Conservation (phyloP, 2,329 filamentous ascomycete species). For the Xylaria sp. region DNA sequence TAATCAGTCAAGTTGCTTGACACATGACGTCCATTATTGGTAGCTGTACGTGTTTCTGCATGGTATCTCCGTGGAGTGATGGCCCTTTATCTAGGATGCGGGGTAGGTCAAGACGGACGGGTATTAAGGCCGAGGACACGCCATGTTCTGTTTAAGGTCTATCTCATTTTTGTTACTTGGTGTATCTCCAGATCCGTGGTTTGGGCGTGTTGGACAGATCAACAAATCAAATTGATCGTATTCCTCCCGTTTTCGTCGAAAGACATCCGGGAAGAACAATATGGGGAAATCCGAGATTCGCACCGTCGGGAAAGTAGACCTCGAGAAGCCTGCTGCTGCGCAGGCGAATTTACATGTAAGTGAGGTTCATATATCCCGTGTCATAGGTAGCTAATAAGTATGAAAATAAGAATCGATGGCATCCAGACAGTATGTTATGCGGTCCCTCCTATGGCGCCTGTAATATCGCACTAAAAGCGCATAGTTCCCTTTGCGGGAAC, state of each 20-base stretch:
- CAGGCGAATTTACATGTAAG: slow-evolving; percentile 77
- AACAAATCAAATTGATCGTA: not conserved
- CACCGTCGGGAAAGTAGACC: slow-evolving; percentile 77
- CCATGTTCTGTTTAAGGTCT: not conserved
- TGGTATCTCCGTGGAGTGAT: slow-evolving; percentile 8
- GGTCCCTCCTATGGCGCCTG: not conserved
- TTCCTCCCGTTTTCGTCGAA: not conserved
- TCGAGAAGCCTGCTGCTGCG: slow-evolving; percentile 76
- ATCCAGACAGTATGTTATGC: slow-evolving; percentile 77
- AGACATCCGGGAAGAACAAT: not conserved
- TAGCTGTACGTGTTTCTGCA: slow-evolving; percentile 9
- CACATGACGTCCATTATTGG: slow-evolving; percentile 30
- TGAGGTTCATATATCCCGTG: slow-evolving; percentile 23
- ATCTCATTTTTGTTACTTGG: not conserved
- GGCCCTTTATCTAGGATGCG: slow-evolving; percentile 35
- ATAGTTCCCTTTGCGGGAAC: slow-evolving; percentile 77
- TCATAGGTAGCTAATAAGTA: not conserved
- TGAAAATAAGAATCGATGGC: slow-evolving; percentile 80
- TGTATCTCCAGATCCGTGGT: not conserved
- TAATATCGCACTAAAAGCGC: slow-evolving; percentile 19
- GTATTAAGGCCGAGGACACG: slow-evolving; percentile 10
- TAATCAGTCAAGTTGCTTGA: slow-evolving; percentile 12
- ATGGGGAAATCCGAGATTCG: slow-evolving; percentile 66
- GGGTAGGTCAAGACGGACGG: slow-evolving; percentile 36
- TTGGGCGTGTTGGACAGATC: not conserved